Evolutionary conservation across 2,329 filamentous ascomycete species (phyloP).

Genomic region (Penicillium sp.): DNA sequence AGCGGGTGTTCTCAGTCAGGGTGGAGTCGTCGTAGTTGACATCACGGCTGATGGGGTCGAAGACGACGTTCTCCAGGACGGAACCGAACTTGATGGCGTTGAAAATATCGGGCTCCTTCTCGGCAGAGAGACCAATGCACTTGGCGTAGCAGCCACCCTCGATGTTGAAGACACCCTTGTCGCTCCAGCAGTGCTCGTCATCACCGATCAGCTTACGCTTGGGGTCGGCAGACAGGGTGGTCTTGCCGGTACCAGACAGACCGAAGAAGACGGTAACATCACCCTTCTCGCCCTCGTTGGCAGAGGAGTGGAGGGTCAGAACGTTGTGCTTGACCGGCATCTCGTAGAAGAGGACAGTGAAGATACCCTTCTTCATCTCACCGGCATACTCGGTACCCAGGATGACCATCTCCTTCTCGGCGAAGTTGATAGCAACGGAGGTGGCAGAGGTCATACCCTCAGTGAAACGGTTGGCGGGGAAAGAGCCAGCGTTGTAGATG

Average conservation of each 20-base stretch:
- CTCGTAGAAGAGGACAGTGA: constrained; percentile 99
- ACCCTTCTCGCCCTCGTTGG: constrained; percentile 89
- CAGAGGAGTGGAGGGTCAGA: constrained; percentile 94
- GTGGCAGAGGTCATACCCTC: constrained; percentile 98
- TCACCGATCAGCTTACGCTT: constrained; percentile 96
- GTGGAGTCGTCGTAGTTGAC: constrained; percentile 96
- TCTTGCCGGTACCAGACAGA: constrained; percentile 97
- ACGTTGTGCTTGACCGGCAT: constrained; percentile 99
- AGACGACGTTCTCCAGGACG: constrained; percentile 97
- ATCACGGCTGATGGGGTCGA: constrained; percentile 79
- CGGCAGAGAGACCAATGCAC: constrained; percentile 91
- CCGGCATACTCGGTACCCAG: constrained; percentile 97
- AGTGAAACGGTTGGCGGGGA: constrained; percentile 97
- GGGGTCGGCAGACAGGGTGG: constrained; percentile 91
- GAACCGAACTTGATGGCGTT: constrained; percentile 94
- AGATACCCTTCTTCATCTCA: constrained; percentile 97
- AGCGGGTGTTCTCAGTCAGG: constrained; percentile 96
- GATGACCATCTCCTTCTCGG: constrained; percentile 99
- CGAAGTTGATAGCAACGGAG: constrained; percentile 97
- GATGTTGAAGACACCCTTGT: constrained; percentile 97
- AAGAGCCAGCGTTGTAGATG: constrained; percentile 98
- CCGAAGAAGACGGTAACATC: constrained; percentile 99
- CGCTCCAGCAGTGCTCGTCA: constrained; percentile 99
- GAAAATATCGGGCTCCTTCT: constrained; percentile 99
- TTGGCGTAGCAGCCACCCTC: constrained; percentile 99